Base-by-base conservation (phyloP, 2,329 filamentous ascomycete species). In the Pyrenochaeta sp. region DNA sequence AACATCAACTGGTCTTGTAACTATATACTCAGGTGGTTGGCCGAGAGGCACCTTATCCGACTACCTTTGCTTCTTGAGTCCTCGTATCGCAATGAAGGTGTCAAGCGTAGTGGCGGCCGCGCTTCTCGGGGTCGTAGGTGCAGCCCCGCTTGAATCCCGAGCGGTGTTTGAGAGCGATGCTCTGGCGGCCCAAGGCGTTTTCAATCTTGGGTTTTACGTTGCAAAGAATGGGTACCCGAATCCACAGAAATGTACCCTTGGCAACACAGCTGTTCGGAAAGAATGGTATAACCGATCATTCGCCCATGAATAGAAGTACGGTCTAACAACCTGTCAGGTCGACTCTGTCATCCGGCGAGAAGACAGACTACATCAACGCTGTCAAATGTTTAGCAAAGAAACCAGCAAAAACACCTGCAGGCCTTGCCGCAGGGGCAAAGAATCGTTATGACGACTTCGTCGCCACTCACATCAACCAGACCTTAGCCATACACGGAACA, bases 261-360 rank as follows among this genome's bases (percentile, higher is more conserved):
- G 70, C 3, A 82, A 78, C 56, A 74, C 74, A 3, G 69, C 69
- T 5, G 64, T 81, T 3, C 72, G 81, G 42, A 72, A 71, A 63
- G 81, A 83, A 71, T 83, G 81, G 81, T 80, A 54, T n/a, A 24
- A 32, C 34, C 22, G 25, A n/a, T 24, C n/a, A 13, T 43, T 19
- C 19, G 19, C 40, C n/a, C 7, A 13, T 44, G 25, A 4, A 27
- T 15, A 15, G 25, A 5, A 28, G 9, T 10, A 27, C 6, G 12
- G 22, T 45, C 32, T 28, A 25, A 48, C 37, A 24, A 25, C 47
- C 5, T 39, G 24, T 6, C 9, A 73, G 71, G 71, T 63, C 64
- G 24, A 55, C 52, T 3, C 58, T 74, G 10, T 47, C 52, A 0
- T n/a, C 56, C 2, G 24, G 30, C 9, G 68, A 73, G 52, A 71